Percentiles rank a stretch among this genome's conserved stretches.
phyloP scores from a whole-genome alignment of 2,329 filamentous ascomycete genomes.

The Dactylellina parvicollis region DNA sequence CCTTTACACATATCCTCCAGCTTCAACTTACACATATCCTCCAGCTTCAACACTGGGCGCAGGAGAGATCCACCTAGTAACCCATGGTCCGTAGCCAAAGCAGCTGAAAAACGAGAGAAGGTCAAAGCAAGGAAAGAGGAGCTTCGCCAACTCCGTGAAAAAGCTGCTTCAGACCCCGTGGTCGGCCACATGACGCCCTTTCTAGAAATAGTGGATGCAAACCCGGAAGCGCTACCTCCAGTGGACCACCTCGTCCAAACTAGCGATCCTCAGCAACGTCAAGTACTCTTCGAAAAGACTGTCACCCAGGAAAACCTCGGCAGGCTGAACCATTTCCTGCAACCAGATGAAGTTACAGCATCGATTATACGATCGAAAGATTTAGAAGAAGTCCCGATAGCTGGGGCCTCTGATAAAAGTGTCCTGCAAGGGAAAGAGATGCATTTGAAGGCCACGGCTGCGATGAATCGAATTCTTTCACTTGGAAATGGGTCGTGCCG shows the following conservation, averaged over 20 bases:
- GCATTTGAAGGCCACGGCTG: slow-evolving; percentile 76
- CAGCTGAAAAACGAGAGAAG: slow-evolving; percentile 42
- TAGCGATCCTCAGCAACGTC: slow-evolving; percentile 49
- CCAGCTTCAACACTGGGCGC: slow-evolving; percentile 17
- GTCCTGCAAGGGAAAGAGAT: slow-evolving; percentile 62
- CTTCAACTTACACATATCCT: slow-evolving; percentile 44
- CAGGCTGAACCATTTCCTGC: slow-evolving; percentile 80
- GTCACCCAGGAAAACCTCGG: slow-evolving; percentile 63
- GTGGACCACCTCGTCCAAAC: slow-evolving; percentile 55
- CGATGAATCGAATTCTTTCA: slow-evolving; percentile 80
- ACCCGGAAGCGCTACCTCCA: slow-evolving; percentile 61
- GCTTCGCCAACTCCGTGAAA: slow-evolving; percentile 72
- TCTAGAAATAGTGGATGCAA: slow-evolving; percentile 78
- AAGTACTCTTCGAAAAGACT: slow-evolving; percentile 35
- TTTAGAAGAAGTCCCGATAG: slow-evolving; percentile 20
- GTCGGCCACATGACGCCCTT: slow-evolving; percentile 83
- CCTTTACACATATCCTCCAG: slow-evolving; percentile 27
- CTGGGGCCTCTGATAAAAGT: slow-evolving; percentile 60
- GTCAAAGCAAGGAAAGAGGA: slow-evolving; percentile 72
- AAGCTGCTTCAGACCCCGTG: slow-evolving; percentile 78
- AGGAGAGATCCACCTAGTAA: slow-evolving; percentile 37
- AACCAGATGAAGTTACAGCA: slow-evolving; percentile 65
- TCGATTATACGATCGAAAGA: slow-evolving; percentile 33
- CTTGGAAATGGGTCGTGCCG: slow-evolving; percentile 80
- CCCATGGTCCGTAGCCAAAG: slow-evolving; percentile 42